Percentiles rank a stretch among this genome's conserved stretches.
Conservation (phyloP, 108 stramenopile genomes). For the Nannochloropsis gaditana region DNA sequence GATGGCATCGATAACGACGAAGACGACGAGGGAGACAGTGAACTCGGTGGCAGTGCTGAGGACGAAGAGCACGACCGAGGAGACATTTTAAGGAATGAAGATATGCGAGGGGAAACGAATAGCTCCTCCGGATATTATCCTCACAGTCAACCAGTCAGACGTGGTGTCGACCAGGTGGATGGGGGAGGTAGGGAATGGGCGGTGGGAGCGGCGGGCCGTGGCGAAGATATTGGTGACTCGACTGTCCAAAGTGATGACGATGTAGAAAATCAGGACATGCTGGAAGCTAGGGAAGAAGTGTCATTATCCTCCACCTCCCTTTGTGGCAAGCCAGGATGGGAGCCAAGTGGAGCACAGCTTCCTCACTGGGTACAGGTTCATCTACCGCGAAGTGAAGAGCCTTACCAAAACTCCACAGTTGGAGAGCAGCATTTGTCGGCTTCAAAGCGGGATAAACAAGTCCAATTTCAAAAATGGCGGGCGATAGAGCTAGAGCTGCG, state of each 20-base stretch:
- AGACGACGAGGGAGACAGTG: background rate
- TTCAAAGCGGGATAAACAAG: no score
- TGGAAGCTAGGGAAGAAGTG: background rate
- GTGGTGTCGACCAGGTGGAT: no score
- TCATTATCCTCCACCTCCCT: background rate
- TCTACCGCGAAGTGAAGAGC: background rate
- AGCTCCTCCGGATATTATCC: background rate
- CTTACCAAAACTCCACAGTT: no score
- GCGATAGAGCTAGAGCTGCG: background rate
- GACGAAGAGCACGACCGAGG: background rate
- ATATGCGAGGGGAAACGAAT: constrained; percentile 1
- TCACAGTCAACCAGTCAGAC: background rate
- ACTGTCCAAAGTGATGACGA: no score
- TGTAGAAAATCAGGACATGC: no score
- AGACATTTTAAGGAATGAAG: background rate
- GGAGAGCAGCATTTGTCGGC: no score
- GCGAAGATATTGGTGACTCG: no score
- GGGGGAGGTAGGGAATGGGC: no score
- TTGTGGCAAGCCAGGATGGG: background rate
- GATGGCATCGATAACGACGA: background rate
- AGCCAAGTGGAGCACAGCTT: background rate
- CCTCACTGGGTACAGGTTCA: constrained; percentile 3
- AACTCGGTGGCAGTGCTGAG: background rate
- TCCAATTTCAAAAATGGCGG: background rate
- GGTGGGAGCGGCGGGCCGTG: no score